Percentiles rank a stretch among this genome's conserved stretches.
phyloP scores from a whole-genome alignment of 768 basidiomycete species.

The Ramaria rubella region DNA sequence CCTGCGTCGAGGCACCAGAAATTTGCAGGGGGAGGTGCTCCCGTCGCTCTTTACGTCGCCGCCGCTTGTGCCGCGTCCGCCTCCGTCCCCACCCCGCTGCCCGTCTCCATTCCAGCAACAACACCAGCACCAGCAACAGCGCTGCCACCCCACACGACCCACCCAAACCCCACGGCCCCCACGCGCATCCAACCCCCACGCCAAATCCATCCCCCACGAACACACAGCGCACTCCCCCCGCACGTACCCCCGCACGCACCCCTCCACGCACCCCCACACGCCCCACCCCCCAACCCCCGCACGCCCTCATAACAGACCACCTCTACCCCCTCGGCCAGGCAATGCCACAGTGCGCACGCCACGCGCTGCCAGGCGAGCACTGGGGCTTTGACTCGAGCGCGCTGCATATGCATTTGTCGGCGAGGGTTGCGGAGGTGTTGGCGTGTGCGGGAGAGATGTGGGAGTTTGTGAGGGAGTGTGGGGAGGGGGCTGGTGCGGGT shows the following conservation, averaged over 20 bases:
- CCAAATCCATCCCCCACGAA: too few species aligned
- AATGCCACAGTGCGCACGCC: neutral
- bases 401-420: constrained; percentile 56
- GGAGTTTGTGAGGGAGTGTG: constrained; percentile 60
- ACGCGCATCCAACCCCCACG: neutral
- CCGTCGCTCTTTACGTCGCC: neutral
- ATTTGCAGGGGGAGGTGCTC: neutral
- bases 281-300: neutral
- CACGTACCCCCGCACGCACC: too few species aligned
- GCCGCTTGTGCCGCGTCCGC: neutral
- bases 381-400: constrained; percentile 51
- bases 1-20: constrained; percentile 16
- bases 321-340: neutral
- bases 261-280: neutral
- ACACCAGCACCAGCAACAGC: neutral
- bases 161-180: neutral
- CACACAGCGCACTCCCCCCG: too few species aligned
- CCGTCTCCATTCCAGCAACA: neutral
- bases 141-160: neutral
- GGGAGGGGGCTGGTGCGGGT: constrained; percentile 23
- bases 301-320: neutral
- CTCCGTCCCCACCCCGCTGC: neutral
- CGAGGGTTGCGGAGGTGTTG: constrained; percentile 57
- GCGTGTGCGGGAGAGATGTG: constrained; percentile 74
- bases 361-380: constrained; percentile 38